Evolutionary conservation across 306 rosid species (phyloP).

Genomic region (Prunus salicina): DNA sequence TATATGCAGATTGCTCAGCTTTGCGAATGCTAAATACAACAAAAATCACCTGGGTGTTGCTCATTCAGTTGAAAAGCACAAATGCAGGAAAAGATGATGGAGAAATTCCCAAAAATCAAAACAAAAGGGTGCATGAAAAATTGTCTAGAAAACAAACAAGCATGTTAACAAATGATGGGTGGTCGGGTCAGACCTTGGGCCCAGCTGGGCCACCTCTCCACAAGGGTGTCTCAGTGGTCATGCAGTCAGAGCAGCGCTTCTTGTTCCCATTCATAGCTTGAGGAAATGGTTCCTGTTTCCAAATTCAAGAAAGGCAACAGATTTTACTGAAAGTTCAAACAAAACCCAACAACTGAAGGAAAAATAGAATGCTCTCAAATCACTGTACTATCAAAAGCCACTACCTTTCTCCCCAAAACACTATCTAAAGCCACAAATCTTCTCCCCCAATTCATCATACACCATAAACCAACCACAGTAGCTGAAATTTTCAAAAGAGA

Average conservation of each 20-base stretch:
- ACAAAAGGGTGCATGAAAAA: background rate
- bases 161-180: background rate
- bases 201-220: constrained; percentile 91
- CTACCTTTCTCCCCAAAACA: constrained; percentile 29
- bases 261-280: constrained; percentile 25
- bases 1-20: no score
- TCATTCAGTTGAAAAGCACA: background rate
- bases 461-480: constrained; percentile 22
- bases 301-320: background rate
- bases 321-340: background rate
- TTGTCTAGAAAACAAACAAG: background rate
- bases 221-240: constrained; percentile 69
- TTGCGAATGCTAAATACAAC: background rate
- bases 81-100: background rate
- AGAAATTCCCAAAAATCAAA: background rate
- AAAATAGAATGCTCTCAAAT: background rate
- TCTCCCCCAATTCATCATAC: constrained; percentile 39
- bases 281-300: constrained; percentile 33
- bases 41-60: background rate
- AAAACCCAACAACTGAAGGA: background rate
- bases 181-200: constrained; percentile 51
- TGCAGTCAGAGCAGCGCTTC: constrained; percentile 59
- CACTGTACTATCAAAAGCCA: background rate
- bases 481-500: background rate
- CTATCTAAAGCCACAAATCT: constrained; percentile 24